Percentiles rank a stretch among this genome's conserved stretches.
phyloP scores from a whole-genome alignment of 2,329 filamentous ascomycete species.

The Sodiomyces alkalinus region DNA sequence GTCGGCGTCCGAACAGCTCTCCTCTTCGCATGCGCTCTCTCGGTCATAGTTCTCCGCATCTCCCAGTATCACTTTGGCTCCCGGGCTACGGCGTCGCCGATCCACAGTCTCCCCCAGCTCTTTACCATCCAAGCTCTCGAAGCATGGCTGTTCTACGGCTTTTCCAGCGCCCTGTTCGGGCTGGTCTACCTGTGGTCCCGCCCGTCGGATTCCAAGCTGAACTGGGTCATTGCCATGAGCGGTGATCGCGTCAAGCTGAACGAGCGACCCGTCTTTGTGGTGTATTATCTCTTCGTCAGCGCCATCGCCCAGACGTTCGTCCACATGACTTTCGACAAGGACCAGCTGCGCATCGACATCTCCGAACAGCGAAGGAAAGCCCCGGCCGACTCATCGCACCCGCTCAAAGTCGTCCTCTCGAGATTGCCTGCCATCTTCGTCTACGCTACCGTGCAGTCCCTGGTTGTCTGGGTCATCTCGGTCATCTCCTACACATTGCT shows the following conservation, averaged over 20 bases:
- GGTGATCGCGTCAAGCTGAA: conserved; percentile 67
- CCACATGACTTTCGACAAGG: conserved; percentile 61
- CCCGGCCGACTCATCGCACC: conserved; percentile 2
- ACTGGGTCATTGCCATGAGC: conserved; percentile 56
- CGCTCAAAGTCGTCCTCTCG: conserved; percentile 18
- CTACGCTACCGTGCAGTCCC: conserved; percentile 22
- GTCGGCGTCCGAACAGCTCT: conserved; percentile 60
- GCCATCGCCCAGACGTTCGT: conserved; percentile 52
- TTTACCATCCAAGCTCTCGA: conserved; percentile 47
- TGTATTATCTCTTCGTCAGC: conserved; percentile 52
- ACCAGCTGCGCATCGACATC: conserved; percentile 41
- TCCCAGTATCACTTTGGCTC: conserved; percentile 64
- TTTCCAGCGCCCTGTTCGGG: conserved; percentile 67
- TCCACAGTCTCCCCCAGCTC: conserved; percentile 42
- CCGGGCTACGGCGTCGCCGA: conserved; percentile 54
- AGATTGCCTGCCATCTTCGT: conserved; percentile 24
- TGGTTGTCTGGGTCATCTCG: conserved; percentile 26
- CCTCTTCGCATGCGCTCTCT: conserved; percentile 61
- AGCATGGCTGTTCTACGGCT: conserved; percentile 59
- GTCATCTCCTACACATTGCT: conserved; percentile 46
- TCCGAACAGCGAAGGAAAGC: conserved; percentile 8
- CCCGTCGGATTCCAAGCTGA: conserved; percentile 43
- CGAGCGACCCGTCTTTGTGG: conserved; percentile 71
- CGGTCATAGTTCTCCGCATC: conserved; percentile 74
- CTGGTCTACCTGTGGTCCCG: conserved; percentile 67